A percentile compares a stretch with the other conserved stretches of the same genome.
phyloP scores from a whole-genome alignment of 495 filamentous ascomycete genomes.

The Tirmania nivea region DNA sequence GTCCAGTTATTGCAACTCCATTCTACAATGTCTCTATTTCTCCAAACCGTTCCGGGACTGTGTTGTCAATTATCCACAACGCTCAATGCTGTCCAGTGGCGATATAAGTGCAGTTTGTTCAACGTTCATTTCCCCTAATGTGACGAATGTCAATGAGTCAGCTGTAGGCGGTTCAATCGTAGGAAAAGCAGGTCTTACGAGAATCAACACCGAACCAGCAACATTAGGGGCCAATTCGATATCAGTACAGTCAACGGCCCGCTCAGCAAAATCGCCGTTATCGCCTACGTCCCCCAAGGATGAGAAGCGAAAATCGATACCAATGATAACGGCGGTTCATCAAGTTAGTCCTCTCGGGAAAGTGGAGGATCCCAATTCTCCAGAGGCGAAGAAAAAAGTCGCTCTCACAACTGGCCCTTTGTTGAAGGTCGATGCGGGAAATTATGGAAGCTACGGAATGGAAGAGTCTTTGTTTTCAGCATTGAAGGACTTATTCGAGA shows the following conservation, averaged over 20 bases:
- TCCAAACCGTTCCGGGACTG: constrained; percentile 87
- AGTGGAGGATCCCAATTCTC: constrained; percentile 55
- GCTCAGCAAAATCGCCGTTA: not conserved
- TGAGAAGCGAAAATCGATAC: constrained; percentile 14
- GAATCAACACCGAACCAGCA: constrained; percentile 26
- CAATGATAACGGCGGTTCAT: constrained; percentile 27
- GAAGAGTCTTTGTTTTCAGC: constrained; percentile 82
- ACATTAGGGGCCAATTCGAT: not conserved
- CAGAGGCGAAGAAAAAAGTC: constrained; percentile 92
- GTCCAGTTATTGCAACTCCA: constrained; percentile 84
- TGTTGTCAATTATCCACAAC: constrained; percentile 72
- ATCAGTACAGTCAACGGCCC: not conserved
- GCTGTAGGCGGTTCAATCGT: not conserved
- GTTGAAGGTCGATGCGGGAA: constrained; percentile 59
- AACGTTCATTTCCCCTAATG: constrained; percentile 23
- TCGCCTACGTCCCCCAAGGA: constrained; percentile 12
- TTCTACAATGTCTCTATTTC: constrained; percentile 90
- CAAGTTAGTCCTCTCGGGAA: constrained; percentile 12
- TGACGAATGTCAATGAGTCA: constrained; percentile 28
- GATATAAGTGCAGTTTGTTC: constrained; percentile 18
- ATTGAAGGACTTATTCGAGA: constrained; percentile 89
- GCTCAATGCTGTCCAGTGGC: constrained; percentile 5
- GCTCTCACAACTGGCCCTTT: constrained; percentile 72
- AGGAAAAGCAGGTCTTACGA: constrained; percentile 15
- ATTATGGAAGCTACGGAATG: constrained; percentile 69